Conservation (phyloP, 2,329 filamentous ascomycete genomes). For the Fusarium sp. region DNA sequence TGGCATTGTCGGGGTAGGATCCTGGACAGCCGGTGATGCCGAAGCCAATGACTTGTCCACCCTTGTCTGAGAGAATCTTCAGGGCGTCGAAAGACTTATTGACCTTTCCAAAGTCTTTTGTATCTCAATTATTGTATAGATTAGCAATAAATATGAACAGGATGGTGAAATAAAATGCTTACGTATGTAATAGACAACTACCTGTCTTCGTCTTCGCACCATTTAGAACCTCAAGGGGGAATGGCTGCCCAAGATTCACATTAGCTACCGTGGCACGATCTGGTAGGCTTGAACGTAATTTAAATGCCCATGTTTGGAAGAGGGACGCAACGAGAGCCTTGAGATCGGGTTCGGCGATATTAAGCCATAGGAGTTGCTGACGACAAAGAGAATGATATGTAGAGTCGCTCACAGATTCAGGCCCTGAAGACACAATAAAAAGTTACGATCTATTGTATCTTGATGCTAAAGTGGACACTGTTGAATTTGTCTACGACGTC, state of each 20-base stretch:
- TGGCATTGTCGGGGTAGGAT: conserved; percentile 50
- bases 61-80: conserved; percentile 50
- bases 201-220: conserved; percentile 11
- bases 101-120: conserved; percentile 28
- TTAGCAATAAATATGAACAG: fast-evolving
- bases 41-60: conserved; percentile 53
- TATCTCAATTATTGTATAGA: background rate
- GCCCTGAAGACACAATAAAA: background rate
- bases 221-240: conserved; percentile 13
- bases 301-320: too few species aligned
- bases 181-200: conserved; percentile 24
- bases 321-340: conserved; percentile 7
- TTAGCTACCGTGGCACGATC: conserved; percentile 27
- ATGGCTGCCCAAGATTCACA: conserved; percentile 27
- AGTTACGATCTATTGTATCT: background rate
- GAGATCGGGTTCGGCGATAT: background rate
- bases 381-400: conserved; percentile 3
- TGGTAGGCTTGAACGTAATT: background rate
- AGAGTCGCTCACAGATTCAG: background rate
- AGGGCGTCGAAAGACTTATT: conserved; percentile 48
- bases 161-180: background rate
- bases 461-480: background rate
- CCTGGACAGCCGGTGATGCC: conserved; percentile 47
- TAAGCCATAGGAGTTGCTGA: too few species aligned
- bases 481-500: background rate